Evolutionary conservation across 1,284 basidiomycete species (phyloP), one percentile per base, ranked within the genome.

Genomic region (Coniophora puteana): DNA sequence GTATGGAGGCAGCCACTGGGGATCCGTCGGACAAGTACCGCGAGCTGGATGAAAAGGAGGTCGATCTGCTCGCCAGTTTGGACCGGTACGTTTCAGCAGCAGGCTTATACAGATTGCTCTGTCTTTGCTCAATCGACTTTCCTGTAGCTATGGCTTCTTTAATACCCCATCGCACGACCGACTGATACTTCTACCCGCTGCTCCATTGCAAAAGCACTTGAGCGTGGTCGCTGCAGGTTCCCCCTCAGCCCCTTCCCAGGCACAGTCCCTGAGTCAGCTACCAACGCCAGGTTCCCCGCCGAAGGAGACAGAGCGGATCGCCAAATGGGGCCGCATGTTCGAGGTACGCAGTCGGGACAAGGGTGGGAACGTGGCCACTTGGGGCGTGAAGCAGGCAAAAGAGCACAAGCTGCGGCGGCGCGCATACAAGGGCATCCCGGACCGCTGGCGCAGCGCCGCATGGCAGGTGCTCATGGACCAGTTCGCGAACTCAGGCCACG

Each of bases 381-480:
- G 93, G 93, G 63, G 59, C 20, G 71, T 94, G 52, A 76, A 72
- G 29, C 54, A 71, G 4, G 69, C 75, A 38, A 82, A 88, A 68
- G 72, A 77, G 57, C 56, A 60, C 49, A 80, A 92, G 61, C 65
- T 89, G 27, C 73, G 82, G 30, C 68, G 78, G 49, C 75, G 95
- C 26, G 78, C 88, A 36, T 98, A 90, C 72, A 99, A 99, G 62
- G 96, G 95, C 37, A 83, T 99, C 18, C 96, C 95, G 1, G 95
- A 99, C 63, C 78, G 93, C 32, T 99, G 96, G 95, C 76, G 96
- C 35, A 74, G 81, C 44, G 94, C 90, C 1, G 92, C 86, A 1
- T 99, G 95, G 95, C 87, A 86, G 53, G 74, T 89, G 5, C 64
- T 97, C 47, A 73, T 85, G 69, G 69, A 65, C 43, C 51, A 67